phyloP scores from a whole-genome alignment of 2,329 filamentous ascomycete species.

The Talaromyces sp. region DNA sequence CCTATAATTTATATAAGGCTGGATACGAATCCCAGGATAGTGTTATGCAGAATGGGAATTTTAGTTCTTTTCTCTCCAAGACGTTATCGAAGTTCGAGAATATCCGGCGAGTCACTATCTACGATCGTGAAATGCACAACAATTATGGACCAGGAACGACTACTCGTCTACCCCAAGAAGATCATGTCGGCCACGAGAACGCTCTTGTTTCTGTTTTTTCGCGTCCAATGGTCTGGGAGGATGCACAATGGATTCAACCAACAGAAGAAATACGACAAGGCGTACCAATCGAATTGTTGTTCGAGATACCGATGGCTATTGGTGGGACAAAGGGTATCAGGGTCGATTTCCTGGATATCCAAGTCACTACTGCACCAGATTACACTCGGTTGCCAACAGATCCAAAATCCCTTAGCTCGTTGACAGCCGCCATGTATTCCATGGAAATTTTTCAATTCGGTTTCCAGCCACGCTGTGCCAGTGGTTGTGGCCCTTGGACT shows the following conservation, averaged over 20 bases:
- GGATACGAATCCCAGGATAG: conserved; percentile 1
- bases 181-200: neutral
- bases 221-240: conserved; percentile 4
- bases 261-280: neutral
- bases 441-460: neutral
- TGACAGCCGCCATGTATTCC: neutral
- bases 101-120: neutral
- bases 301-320: conserved; percentile 8
- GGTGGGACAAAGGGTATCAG: neutral
- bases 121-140: neutral
- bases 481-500: neutral
- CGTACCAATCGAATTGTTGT: neutral
- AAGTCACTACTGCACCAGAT: conserved; percentile 6
- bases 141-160: neutral
- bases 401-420: neutral
- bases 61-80: neutral
- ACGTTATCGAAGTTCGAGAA: neutral
- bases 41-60: neutral
- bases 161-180: neutral
- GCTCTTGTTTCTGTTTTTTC: conserved; percentile 7
- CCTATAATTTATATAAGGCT: conserved; percentile 4
- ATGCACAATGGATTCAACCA: conserved; percentile 5
- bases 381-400: neutral
- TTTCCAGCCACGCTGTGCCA: neutral
- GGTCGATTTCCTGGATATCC: neutral